phyloP scores from a whole-genome alignment of 306 rosid genomes.

The Cucurbita moschata region DNA sequence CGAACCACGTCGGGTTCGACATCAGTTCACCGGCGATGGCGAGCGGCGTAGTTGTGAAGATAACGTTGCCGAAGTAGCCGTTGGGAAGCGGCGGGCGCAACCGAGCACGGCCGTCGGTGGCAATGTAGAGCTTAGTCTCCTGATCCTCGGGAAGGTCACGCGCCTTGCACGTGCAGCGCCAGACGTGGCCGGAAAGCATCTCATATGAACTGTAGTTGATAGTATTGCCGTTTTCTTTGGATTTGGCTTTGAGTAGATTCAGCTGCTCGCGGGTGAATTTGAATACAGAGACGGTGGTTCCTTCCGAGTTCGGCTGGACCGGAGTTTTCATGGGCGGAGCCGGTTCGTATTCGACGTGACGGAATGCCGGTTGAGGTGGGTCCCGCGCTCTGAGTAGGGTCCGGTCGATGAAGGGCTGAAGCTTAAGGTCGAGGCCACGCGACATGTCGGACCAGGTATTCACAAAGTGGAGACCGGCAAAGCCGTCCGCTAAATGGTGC shows the following conservation, averaged over 20 bases:
- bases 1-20: conserved; percentile 69
- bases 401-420: conserved; percentile 64
- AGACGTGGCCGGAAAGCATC: conserved; percentile 75
- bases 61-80: conserved; percentile 80
- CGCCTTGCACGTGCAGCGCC: conserved; percentile 58
- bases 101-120: conserved; percentile 78
- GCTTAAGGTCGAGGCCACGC: conserved; percentile 53
- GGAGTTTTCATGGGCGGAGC: conserved; percentile 48
- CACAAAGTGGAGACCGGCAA: conserved; percentile 73
- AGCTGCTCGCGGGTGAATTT: conserved; percentile 50
- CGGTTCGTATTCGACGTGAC: conserved; percentile 71
- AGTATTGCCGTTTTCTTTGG: conserved; percentile 52
- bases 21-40: conserved; percentile 53
- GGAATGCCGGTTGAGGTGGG: conserved; percentile 60
- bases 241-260: conserved; percentile 43
- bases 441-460: conserved; percentile 90
- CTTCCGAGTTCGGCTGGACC: conserved; percentile 23
- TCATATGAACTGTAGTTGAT: conserved; percentile 58
- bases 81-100: conserved; percentile 67
- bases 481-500: conserved; percentile 77
- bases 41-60: conserved; percentile 65
- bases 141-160: conserved; percentile 57
- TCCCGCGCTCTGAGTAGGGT: conserved; percentile 57
- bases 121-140: conserved; percentile 62
- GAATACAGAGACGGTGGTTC: conserved; percentile 41